These are phyloP conservation scores for Fusarium sp. DNA, from an alignment of 2,329 filamentous ascomycete species.

Conservation along the genomic window DNA sequence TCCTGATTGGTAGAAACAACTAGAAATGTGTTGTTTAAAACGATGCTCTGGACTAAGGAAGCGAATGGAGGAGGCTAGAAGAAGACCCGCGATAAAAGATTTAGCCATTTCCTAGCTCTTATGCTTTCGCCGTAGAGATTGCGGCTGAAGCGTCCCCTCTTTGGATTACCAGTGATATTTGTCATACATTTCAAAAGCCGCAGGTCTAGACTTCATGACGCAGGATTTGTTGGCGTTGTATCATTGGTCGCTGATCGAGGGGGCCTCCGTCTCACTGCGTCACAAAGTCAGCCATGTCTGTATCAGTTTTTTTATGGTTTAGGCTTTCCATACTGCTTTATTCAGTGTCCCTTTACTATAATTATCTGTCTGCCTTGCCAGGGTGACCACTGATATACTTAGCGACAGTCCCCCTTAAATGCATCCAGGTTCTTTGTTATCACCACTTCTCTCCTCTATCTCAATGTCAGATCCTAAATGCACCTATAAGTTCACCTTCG, in stretches of 20 bases:
- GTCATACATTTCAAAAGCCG: too few species aligned
- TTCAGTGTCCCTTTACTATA: rapidly evolving
- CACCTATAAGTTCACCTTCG: neutral
- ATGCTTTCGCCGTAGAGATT: rapidly evolving
- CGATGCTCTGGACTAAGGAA: too few species aligned
- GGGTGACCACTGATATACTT: neutral
- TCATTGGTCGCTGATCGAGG: neutral
- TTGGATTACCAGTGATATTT: too few species aligned
- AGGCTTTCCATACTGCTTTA: neutral
- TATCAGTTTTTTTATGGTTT: too few species aligned
- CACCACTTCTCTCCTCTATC: neutral
- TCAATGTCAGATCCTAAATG: neutral
- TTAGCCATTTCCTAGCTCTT: neutral
- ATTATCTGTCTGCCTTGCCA: neutral
- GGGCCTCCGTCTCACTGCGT: neutral
- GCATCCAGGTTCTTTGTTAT: neutral
- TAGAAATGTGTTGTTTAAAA: too few species aligned
- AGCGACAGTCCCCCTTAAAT: neutral
- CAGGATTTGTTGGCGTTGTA: neutral
- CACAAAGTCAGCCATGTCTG: neutral
- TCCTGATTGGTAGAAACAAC: rapidly evolving
- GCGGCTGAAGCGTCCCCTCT: neutral
- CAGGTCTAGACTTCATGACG: too few species aligned
- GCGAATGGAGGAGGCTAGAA: neutral
- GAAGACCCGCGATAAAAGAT: too few species aligned